Conservation (phyloP, 441 rosid species). For the Euphorbia schlechtendalii region DNA sequence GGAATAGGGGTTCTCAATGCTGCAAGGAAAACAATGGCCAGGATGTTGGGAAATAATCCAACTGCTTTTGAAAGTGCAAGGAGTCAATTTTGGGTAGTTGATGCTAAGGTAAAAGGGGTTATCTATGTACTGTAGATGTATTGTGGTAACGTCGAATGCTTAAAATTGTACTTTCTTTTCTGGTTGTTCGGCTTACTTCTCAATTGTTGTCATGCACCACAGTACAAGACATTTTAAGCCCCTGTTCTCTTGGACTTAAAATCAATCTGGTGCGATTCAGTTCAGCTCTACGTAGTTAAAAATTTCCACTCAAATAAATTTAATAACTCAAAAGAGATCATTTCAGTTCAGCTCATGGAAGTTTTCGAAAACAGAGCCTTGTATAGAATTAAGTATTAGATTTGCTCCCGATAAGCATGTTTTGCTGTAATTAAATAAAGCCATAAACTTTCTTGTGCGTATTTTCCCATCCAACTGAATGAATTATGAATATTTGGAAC, state of each 20-base stretch:
- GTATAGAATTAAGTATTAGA: background rate
- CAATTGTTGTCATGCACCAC: background rate
- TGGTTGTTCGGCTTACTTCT: too few species aligned
- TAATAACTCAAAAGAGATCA: too few species aligned
- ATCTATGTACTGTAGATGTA: slow-evolving; percentile 9
- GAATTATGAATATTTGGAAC: background rate
- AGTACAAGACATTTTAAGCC: too few species aligned
- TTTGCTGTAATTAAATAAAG: background rate
- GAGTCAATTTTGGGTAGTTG: slow-evolving; percentile 98
- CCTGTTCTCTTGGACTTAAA: too few species aligned
- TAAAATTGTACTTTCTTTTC: background rate
- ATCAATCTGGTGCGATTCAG: too few species aligned
- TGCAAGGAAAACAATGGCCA: slow-evolving; percentile 98
- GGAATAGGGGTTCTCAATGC: slow-evolving; percentile 98
- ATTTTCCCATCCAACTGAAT: background rate
- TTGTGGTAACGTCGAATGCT: slow-evolving; percentile 4
- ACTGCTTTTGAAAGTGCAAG: slow-evolving; percentile 86
- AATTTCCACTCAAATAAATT: too few species aligned
- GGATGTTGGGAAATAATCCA: slow-evolving; percentile 89
- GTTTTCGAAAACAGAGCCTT: too few species aligned
- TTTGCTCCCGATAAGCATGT: slow-evolving; percentile 1
- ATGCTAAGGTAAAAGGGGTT: slow-evolving; percentile 45
- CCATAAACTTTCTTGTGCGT: background rate
- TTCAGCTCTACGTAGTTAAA: too few species aligned
- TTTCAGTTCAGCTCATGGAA: too few species aligned